These are phyloP conservation scores for Lactuca saligna DNA, from an alignment of 129 eudicot species.

Conservation along the genomic window DNA sequence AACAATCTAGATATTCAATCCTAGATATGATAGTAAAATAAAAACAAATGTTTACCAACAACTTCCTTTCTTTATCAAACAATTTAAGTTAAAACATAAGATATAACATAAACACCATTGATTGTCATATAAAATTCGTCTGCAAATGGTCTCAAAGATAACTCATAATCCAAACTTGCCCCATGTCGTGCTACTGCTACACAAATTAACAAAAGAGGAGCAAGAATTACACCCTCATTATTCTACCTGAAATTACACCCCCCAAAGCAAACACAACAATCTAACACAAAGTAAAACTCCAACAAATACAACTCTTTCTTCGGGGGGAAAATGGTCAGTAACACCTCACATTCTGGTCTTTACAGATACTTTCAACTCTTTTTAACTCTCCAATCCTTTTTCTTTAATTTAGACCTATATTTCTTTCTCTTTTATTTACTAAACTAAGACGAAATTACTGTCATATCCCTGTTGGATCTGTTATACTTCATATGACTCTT, in stretches of 20 bases:
- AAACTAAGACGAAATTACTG: slow-evolving; percentile 39
- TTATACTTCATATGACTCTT: slow-evolving; percentile 79
- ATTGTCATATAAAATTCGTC: background rate
- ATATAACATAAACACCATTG: background rate
- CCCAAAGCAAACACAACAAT: slow-evolving; percentile 12
- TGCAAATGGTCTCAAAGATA: background rate
- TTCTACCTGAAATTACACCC: slow-evolving; percentile 32
- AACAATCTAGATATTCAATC: too few relatives aligned
- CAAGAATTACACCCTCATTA: slow-evolving; percentile 27
- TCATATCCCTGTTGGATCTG: slow-evolving; percentile 60
- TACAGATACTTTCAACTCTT: slow-evolving; percentile 13
- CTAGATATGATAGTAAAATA: too few relatives aligned
- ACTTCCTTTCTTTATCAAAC: too few relatives aligned
- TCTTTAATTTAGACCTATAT: slow-evolving; percentile 17
- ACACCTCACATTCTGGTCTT: slow-evolving; percentile 23
- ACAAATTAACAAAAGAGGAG: slow-evolving; percentile 17
- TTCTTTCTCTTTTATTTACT: slow-evolving; percentile 16
- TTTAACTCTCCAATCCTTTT: slow-evolving; percentile 1
- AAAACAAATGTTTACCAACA: too few relatives aligned
- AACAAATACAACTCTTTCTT: background rate
- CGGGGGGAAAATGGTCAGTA: slow-evolving; percentile 23
- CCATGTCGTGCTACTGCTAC: background rate
- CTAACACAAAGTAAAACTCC: slow-evolving; percentile 22
- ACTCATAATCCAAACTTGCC: background rate
- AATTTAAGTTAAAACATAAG: too few relatives aligned